Conservation (phyloP, 2,329 filamentous ascomycete genomes). For the Thelonectria rubi region DNA sequence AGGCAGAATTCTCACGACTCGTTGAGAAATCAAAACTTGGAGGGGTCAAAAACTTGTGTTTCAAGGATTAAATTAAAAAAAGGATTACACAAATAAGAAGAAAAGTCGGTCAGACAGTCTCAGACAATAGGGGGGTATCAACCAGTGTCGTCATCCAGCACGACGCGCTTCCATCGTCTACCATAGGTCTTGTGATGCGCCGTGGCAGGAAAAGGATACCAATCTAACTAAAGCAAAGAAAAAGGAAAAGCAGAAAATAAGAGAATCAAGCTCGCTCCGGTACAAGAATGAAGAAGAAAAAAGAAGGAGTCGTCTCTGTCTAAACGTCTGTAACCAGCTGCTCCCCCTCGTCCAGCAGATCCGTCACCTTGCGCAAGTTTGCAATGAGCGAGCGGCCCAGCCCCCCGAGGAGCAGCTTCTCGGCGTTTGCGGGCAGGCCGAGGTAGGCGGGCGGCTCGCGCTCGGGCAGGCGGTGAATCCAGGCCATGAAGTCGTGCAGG, state of each 20-base stretch:
- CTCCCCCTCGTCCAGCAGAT: conserved; percentile 92
- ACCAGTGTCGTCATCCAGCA: conserved; percentile 23
- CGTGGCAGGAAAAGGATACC: conserved; percentile 20
- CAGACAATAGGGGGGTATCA: conserved; percentile 35
- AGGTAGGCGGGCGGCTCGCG: conserved; percentile 96
- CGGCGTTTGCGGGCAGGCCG: conserved; percentile 91
- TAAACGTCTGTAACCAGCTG: conserved; percentile 78
- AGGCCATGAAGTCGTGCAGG: conserved; percentile 85
- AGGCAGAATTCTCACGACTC: too few species aligned
- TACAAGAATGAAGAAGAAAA: too few species aligned
- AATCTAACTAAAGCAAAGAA: conserved; percentile 3
- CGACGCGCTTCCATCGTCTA: conserved; percentile 8
- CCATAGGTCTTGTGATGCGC: too few species aligned
- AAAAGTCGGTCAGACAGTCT: conserved; percentile 27
- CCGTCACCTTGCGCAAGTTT: conserved; percentile 85
- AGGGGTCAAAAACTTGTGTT: too few species aligned
- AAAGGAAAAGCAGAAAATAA: background rate
- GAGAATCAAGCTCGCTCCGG: too few species aligned
- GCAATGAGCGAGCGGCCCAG: conserved; percentile 85
- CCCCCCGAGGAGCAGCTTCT: conserved; percentile 91
- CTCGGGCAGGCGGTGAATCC: conserved; percentile 93
- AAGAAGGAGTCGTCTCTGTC: background rate
- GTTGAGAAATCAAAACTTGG: too few species aligned
- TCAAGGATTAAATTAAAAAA: background rate
- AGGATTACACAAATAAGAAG: conserved; percentile 8